A percentile compares a stretch with the other conserved stretches of the same genome.
Evolutionary conservation across 2,329 filamentous ascomycete genomes (phyloP).

Genomic region (Venturia aucupariae): DNA sequence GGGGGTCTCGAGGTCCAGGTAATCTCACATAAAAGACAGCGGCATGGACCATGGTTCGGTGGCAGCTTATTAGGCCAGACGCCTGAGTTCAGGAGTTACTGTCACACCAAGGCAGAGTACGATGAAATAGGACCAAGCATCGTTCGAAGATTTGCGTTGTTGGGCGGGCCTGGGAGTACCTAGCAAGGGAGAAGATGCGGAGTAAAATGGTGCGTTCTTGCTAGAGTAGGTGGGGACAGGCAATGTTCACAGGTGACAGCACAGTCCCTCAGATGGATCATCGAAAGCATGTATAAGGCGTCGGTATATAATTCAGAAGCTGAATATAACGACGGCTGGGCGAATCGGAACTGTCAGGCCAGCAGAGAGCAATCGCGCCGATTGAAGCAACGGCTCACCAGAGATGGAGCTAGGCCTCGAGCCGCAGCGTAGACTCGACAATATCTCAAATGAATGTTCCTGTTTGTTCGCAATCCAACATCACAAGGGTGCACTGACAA

Average conservation of each 20-base stretch:
- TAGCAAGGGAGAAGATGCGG: constrained; percentile 25
- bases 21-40: constrained; percentile 93
- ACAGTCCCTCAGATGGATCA: background rate
- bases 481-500: constrained; percentile 7
- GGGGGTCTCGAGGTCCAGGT: constrained; percentile 95
- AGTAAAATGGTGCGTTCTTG: constrained; percentile 1
- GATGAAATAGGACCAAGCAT: constrained; percentile 95
- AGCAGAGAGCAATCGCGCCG: background rate
- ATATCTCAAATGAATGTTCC: constrained; percentile 5
- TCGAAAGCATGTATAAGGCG: background rate
- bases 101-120: constrained; percentile 68
- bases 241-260: background rate
- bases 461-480: constrained; percentile 4
- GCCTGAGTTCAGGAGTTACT: constrained; percentile 96
- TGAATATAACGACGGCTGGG: background rate
- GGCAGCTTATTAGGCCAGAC: constrained; percentile 94
- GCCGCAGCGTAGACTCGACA: constrained; percentile 1
- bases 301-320: constrained; percentile 9
- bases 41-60: constrained; percentile 97
- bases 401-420: background rate
- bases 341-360: background rate
- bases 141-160: constrained; percentile 83
- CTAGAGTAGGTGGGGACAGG: constrained; percentile 1
- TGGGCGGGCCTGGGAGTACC: constrained; percentile 83
- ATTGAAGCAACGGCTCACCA: background rate